Evolutionary conservation across 164 flowering plant genomes (phyloP), one percentile per base, ranked within the genome.

Genomic region (Cinnamomum chago): DNA sequence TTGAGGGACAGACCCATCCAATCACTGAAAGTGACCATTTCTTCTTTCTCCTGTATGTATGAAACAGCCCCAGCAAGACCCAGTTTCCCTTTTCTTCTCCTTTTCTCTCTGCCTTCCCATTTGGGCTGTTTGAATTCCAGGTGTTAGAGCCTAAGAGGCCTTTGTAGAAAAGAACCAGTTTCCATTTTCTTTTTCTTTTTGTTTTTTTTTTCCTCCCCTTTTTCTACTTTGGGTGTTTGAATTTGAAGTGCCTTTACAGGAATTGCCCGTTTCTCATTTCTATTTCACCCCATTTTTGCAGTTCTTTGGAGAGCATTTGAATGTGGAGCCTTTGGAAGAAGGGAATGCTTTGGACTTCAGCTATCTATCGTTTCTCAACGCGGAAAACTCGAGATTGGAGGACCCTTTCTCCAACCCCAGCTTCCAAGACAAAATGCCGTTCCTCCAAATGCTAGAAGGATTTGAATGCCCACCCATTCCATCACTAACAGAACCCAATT

Each of bases 361-460:
- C 72, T 68, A 68, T 52, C 79, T 73, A n/a, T 62, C 72, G 58
- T 77, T 78, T 68, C 20, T 70, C 67, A 79, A 17, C 67, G 2
- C 72, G 23, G 80, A 70, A 25, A 67, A 65, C 70, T 72, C 70
- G 33, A 81, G 81, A 72, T 72, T 76, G 70, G 79, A 58, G 22
- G 85, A 81, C 14, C 67, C 64, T 2, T 70, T 79, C 40, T 30
- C 71, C 3, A 50, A 69, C 14, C 76, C 73, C 65, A 73, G 81
- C 51, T 78, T 82, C 67, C 79, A 87, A 30, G 81, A 83, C 72
- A 86, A 72, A 72, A 84, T 88, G 78, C 89, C 90, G 25, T 87
- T 90, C 70, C 86, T 90, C 40, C 85, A 87, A 77, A 87, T 87
- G 91, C 80, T 88, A 33, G 86, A 84, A 69, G 80, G 83, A 40